Conservation (phyloP, 1,284 basidiomycete genomes). For the Athelia sp. region DNA sequence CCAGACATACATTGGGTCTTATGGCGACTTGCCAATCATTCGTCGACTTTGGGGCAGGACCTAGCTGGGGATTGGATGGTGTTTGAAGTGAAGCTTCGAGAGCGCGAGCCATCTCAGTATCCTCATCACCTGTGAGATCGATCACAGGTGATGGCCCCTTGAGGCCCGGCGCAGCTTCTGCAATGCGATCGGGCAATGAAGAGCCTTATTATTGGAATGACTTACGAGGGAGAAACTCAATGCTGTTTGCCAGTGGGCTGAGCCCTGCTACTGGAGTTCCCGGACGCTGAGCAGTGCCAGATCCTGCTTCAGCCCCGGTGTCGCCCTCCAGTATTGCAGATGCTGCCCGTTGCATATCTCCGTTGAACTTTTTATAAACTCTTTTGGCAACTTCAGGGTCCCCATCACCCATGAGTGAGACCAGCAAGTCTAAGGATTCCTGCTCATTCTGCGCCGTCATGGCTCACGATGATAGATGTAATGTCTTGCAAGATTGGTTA, state of each 20-base stretch:
- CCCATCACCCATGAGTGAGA: background rate
- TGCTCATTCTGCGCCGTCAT: background rate
- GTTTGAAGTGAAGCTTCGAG: conserved; percentile 47
- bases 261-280: too few species aligned
- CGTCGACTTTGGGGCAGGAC: conserved; percentile 53
- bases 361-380: background rate
- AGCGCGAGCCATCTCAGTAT: conserved; percentile 44
- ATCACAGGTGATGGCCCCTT: conserved; percentile 24
- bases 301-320: background rate
- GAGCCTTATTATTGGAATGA: background rate
- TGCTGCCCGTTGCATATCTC: background rate
- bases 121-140: conserved; percentile 55
- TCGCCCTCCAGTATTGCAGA: background rate
- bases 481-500: too few species aligned
- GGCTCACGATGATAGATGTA: background rate
- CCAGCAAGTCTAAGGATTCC: background rate
- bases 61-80: conserved; percentile 34
- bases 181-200: background rate
- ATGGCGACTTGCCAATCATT: conserved; percentile 62
- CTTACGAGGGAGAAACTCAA: background rate
- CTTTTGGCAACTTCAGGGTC: background rate
- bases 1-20: too few species aligned
- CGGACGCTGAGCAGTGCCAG: background rate
- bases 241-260: too few species aligned
- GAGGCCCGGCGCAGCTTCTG: background rate